Conservation (phyloP, 257 asterid genomes). For the Oldenlandia corymbosa region DNA sequence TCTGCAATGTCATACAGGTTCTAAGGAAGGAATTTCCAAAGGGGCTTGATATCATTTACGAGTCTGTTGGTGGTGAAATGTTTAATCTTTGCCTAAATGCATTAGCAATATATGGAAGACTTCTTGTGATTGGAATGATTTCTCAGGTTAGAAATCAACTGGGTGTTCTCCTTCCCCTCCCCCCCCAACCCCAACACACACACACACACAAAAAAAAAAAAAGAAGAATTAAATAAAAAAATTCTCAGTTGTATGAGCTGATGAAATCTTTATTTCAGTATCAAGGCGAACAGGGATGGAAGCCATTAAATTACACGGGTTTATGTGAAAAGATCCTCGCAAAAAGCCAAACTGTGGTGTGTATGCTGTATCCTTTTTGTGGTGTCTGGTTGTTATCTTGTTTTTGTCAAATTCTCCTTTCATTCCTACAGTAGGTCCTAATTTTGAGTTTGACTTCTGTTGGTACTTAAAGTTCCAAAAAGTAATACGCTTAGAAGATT, state of each 20-base stretch:
- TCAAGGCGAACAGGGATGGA: constrained; percentile 97
- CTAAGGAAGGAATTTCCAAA: constrained; percentile 81
- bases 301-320: constrained; percentile 71
- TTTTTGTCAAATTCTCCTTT: background rate
- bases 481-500: background rate
- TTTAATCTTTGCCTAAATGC: constrained; percentile 82
- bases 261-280: constrained; percentile 46
- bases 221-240: too few relatives aligned
- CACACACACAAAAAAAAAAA: too few relatives aligned
- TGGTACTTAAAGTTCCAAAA: background rate
- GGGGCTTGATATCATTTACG: constrained; percentile 79
- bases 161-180: background rate
- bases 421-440: background rate
- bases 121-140: constrained; percentile 89
- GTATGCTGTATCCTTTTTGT: constrained; percentile 20
- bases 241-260: background rate
- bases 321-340: constrained; percentile 81
- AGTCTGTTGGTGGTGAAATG: constrained; percentile 97
- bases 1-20: constrained; percentile 37
- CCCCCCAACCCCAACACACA: too few relatives aligned
- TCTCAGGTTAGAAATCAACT: constrained; percentile 59
- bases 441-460: background rate
- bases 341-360: constrained; percentile 94
- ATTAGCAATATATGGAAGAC: constrained; percentile 75
- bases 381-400: background rate